Evolutionary conservation across 208 protist genomes (phyloP), one percentile per base, ranked within the genome.

Genomic region (Acanthamoeba healyi): DNA sequence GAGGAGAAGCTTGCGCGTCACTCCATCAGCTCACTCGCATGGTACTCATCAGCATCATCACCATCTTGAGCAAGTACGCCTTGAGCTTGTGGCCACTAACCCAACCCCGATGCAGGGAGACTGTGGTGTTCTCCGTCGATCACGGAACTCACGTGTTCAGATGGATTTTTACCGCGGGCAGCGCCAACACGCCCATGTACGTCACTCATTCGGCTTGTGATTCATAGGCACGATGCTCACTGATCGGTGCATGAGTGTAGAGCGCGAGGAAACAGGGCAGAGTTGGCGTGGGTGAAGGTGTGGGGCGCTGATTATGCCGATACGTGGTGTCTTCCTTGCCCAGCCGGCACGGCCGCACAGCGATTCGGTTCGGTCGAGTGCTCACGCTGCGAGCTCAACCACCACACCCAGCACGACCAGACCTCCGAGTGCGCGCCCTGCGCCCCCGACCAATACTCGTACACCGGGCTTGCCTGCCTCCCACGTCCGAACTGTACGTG

Each of bases 251-350:
- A 5, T 12, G 26, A 67, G 38, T 3, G 22, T 19, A 46, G 36
- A 6, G 15, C 32, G 2, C 72, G 72, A 17, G 72, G 72, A 26
- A 81, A 32, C 38, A 19, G 38, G 42, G 72, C 42, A 9, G 72
- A 81, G 38, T 19, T 81, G 38, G 9, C 38, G 36, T 9, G 44
- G 29, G 82, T 89, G 56, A 34, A 29, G 29, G 46, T 89, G 29
- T 70, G 46, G 82, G 82, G 82, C 36, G 29, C 82, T 12, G 49
- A 58, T 49, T 89, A 89, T 63, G 82, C 82, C 29, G 44, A 58
- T 14, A 89, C 82, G 56, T 89, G 51, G 51, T 89, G 82, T 49
- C 29, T 4, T 1, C 19, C 82, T 22, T 89, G 82, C 49, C 82
- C 56, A 7, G 14, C 5, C 26, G 82, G 82, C 49, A 65, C 49